These are phyloP conservation scores for Lepiota subincarnata DNA, from an alignment of 768 basidiomycete species.

Conservation along the genomic window DNA sequence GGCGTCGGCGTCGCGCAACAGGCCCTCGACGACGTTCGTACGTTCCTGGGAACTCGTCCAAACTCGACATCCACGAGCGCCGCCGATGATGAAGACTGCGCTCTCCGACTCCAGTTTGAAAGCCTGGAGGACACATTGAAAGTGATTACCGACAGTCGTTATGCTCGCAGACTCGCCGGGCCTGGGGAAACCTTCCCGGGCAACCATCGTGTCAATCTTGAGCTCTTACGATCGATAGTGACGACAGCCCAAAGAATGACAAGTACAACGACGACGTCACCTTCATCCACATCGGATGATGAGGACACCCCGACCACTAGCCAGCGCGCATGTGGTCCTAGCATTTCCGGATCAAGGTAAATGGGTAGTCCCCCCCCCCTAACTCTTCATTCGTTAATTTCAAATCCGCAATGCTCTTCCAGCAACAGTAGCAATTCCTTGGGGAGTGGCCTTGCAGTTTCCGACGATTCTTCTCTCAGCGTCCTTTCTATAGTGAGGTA, in stretches of 20 bases:
- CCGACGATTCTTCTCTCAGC: no score
- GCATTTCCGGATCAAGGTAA: not conserved
- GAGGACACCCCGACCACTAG: not conserved
- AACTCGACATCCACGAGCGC: no score
- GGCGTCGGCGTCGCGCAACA: constrained; percentile 2
- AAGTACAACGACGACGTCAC: not conserved
- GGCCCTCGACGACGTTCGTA: constrained; percentile 2
- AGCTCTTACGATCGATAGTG: not conserved
- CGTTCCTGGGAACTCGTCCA: not conserved
- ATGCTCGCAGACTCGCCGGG: constrained; percentile 2
- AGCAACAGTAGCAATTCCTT: no score
- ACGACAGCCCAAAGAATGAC: not conserved
- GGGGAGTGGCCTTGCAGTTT: no score
- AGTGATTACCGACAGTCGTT: constrained; percentile 1
- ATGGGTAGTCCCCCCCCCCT: no score
- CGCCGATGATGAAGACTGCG: not conserved
- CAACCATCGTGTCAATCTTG: not conserved
- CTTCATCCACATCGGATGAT: no score
- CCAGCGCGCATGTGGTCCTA: not conserved
- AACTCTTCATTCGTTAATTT: not conserved
- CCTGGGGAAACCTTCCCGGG: not conserved
- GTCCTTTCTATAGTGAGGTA: no score
- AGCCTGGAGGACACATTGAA: constrained; percentile 5
- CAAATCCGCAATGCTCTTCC: not conserved
- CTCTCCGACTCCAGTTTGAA: constrained; percentile 5